Evolutionary conservation across 805 yeast species (phyloP).

Genomic region (Candida ulmi): DNA sequence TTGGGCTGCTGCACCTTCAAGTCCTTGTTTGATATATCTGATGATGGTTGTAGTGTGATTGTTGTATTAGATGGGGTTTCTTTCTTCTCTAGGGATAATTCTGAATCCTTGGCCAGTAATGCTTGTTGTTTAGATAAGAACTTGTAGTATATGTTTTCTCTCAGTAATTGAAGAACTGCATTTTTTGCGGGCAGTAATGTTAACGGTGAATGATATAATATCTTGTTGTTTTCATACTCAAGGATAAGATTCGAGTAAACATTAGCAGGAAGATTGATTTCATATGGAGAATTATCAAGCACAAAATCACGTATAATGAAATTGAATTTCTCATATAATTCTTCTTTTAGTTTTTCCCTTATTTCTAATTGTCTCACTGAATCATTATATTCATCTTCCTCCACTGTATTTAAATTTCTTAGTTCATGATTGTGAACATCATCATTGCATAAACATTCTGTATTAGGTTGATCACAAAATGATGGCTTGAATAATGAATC

Average conservation of each 20-base stretch:
- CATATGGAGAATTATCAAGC: constrained; percentile 36
- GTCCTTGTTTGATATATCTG: background rate
- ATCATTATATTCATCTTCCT: constrained; percentile 15
- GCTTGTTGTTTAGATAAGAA: constrained; percentile 21
- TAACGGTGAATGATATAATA: constrained; percentile 29
- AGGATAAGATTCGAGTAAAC: constrained; percentile 25
- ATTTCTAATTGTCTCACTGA: constrained; percentile 12
- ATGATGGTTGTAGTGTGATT: background rate
- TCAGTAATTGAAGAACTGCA: constrained; percentile 24
- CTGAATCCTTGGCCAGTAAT: constrained; percentile 7
- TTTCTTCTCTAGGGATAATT: background rate
- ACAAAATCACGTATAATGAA: constrained; percentile 37
- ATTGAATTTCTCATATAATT: constrained; percentile 29
- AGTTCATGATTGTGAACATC: constrained; percentile 5
- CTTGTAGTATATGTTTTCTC: constrained; percentile 28
- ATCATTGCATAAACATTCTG: constrained; percentile 13
- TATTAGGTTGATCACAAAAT: constrained; percentile 6
- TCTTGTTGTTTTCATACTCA: constrained; percentile 19
- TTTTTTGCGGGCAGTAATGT: constrained; percentile 26
- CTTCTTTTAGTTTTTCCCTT: constrained; percentile 15
- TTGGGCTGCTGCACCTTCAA: no score
- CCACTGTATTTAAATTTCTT: background rate
- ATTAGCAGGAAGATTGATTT: constrained; percentile 42
- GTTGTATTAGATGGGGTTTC: no score
- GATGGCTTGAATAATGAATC: constrained; percentile 10